These are phyloP conservation scores for Candida ortonii DNA, from an alignment of 805 yeast species.

Conservation along the genomic window DNA sequence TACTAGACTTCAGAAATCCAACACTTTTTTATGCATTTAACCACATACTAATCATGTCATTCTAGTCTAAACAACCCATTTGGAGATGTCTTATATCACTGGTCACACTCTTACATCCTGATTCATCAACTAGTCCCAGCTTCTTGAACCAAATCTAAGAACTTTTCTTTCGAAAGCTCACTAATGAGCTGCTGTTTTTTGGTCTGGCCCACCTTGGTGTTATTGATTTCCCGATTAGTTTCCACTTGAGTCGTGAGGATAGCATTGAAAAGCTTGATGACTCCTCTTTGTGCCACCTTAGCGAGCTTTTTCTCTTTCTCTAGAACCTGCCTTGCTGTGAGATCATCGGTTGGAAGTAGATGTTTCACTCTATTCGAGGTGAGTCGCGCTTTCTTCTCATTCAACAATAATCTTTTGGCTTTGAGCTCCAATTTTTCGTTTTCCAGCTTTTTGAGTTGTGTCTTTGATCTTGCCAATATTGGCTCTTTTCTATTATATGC, in stretches of 20 bases:
- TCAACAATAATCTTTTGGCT: slow-evolving; percentile 66
- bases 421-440: slow-evolving; percentile 78
- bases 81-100: slow-evolving; percentile 1
- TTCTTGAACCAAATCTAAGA: slow-evolving; percentile 80
- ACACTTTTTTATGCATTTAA: too few species aligned
- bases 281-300: slow-evolving; percentile 53
- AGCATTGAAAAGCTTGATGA: slow-evolving; percentile 32
- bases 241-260: slow-evolving; percentile 79
- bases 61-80: too few species aligned
- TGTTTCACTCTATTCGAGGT: slow-evolving; percentile 68
- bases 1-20: too few species aligned
- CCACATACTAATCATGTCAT: too few species aligned
- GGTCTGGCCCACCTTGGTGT: slow-evolving; percentile 51
- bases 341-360: slow-evolving; percentile 62
- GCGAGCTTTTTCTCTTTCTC: slow-evolving; percentile 66
- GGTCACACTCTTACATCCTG: neutral
- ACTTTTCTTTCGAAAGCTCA: slow-evolving; percentile 85
- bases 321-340: slow-evolving; percentile 38
- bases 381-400: slow-evolving; percentile 66
- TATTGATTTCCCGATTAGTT: slow-evolving; percentile 65
- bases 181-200: slow-evolving; percentile 60
- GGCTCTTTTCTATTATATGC: slow-evolving; percentile 90
- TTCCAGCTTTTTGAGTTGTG: slow-evolving; percentile 67
- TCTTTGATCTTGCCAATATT: slow-evolving; percentile 78
- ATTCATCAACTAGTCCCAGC: slow-evolving; percentile 47